Conservation (phyloP, 805 yeast genomes). For the Sugiyamaella mastotermitis region DNA sequence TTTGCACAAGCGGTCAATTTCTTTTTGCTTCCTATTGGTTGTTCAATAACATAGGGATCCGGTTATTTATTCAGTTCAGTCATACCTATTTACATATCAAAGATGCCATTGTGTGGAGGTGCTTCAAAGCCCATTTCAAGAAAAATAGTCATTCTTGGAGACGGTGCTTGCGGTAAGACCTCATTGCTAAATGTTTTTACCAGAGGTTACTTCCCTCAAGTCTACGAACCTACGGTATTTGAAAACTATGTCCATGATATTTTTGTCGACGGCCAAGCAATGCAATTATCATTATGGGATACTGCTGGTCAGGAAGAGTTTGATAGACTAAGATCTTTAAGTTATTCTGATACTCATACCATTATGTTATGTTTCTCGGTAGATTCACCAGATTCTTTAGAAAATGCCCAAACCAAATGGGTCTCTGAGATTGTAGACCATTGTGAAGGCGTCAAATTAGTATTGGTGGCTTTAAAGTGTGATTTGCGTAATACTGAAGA, state of each 20-base stretch:
- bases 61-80: too few species aligned
- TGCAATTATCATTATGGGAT: conserved; percentile 93
- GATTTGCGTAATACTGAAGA: conserved; percentile 60
- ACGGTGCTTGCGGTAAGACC: conserved; percentile 98
- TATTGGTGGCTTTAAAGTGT: conserved; percentile 89
- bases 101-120: conserved; percentile 36
- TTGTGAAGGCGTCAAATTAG: conserved; percentile 92
- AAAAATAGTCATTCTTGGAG: conserved; percentile 90
- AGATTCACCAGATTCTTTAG: conserved; percentile 89
- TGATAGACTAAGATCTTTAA: conserved; percentile 84
- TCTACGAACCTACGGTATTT: conserved; percentile 96
- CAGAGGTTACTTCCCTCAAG: conserved; percentile 96
- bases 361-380: conserved; percentile 94
- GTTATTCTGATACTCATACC: conserved; percentile 93
- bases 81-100: too few species aligned
- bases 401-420: conserved; percentile 94
- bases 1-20: too few species aligned
- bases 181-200: conserved; percentile 92
- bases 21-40: too few species aligned
- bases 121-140: conserved; percentile 55
- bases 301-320: conserved; percentile 99
- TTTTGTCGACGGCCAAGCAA: conserved; percentile 88
- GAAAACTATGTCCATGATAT: conserved; percentile 97
- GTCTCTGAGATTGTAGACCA: conserved; percentile 95
- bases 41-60: too few species aligned